phyloP scores from a whole-genome alignment of 768 basidiomycete genomes.

The Panellus pusillus region DNA sequence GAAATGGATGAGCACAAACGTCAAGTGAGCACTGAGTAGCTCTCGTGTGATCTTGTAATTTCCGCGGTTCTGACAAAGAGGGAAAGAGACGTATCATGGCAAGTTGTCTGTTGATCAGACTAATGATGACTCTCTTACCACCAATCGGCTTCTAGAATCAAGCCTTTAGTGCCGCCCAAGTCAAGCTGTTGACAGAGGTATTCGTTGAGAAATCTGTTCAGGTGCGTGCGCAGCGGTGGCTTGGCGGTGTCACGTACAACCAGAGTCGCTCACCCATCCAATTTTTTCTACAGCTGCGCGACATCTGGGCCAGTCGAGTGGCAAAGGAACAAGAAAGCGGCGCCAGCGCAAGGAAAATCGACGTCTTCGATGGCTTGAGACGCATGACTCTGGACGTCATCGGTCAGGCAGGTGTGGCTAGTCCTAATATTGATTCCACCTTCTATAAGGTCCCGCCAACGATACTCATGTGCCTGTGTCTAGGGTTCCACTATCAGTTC shows the following conservation, averaged over 20 bases:
- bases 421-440: neutral
- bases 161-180: conserved; percentile 43
- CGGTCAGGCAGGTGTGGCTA: conserved; percentile 6
- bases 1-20: conserved; percentile 40
- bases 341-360: conserved; percentile 26
- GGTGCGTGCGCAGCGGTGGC: conserved; percentile 20
- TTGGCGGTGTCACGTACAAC: neutral
- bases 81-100: conserved; percentile 4
- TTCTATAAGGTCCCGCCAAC: neutral
- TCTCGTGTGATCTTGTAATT: neutral
- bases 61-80: neutral
- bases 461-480: neutral
- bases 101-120: neutral
- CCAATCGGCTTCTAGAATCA: conserved; percentile 35
- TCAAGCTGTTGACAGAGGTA: conserved; percentile 38
- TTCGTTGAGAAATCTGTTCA: conserved; percentile 37
- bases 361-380: conserved; percentile 48
- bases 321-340: neutral
- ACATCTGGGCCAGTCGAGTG: conserved; percentile 6
- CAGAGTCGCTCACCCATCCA: neutral
- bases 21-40: conserved; percentile 34
- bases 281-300: neutral
- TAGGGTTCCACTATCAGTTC: conserved; percentile 9
- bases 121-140: neutral
- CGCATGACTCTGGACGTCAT: conserved; percentile 48